Evolutionary conservation across 495 filamentous ascomycete species (phyloP).

Genomic region (Hypoxylon crocopeplum): DNA sequence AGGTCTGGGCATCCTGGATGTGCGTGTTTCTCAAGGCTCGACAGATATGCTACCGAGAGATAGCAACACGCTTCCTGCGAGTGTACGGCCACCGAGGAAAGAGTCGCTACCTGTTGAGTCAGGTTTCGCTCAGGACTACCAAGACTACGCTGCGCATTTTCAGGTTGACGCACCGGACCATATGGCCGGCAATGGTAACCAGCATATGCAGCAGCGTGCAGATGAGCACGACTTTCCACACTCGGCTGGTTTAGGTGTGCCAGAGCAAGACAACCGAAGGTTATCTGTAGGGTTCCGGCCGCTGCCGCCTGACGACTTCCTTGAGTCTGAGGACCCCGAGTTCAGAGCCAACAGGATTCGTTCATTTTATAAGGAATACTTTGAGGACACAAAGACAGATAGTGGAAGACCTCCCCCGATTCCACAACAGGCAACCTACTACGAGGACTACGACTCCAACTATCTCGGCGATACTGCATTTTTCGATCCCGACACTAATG

Average conservation of each 20-base stretch:
- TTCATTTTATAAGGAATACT: constrained; percentile 99
- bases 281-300: constrained; percentile 92
- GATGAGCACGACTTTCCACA: constrained; percentile 41
- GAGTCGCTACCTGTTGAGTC: constrained; percentile 33
- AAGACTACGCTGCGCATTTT: constrained; percentile 36
- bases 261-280: constrained; percentile 70
- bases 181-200: constrained; percentile 4
- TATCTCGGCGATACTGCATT: constrained; percentile 68
- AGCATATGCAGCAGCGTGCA: constrained; percentile 43
- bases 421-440: constrained; percentile 57
- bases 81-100: constrained; percentile 26
- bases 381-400: constrained; percentile 79
- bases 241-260: constrained; percentile 56
- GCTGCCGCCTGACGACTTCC: constrained; percentile 77
- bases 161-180: constrained; percentile 28
- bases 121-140: constrained; percentile 23
- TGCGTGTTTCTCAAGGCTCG: constrained; percentile 20
- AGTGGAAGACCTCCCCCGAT: constrained; percentile 52
- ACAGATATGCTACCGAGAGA: constrained; percentile 20
- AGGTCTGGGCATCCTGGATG: constrained; percentile 25
- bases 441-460: constrained; percentile 72
- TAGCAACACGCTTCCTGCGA: constrained; percentile 2
- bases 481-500: constrained; percentile 77
- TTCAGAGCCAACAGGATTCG: constrained; percentile 94
- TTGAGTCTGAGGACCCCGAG: constrained; percentile 83